Evolutionary conservation across 345 rosid species (phyloP).

Genomic region (Aegle marmelos): DNA sequence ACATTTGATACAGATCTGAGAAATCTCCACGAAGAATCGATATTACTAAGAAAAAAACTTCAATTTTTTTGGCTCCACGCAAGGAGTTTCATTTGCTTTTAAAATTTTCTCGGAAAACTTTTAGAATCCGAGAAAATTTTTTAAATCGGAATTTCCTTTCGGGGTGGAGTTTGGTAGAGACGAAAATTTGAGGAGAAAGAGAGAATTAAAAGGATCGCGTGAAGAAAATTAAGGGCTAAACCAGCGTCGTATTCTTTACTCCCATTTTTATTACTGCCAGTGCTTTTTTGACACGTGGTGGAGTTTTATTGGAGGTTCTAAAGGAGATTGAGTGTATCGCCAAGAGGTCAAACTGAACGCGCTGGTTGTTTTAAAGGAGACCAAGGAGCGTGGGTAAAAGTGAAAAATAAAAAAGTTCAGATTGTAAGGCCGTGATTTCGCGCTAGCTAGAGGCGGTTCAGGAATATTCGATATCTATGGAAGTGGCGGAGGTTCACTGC

Average conservation of each 20-base stretch:
- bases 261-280: constrained; percentile 27
- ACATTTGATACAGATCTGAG: constrained; percentile 37
- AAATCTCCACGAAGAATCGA: background rate
- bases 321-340: constrained; percentile 2
- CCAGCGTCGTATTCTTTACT: constrained; percentile 24
- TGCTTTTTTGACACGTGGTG: constrained; percentile 16
- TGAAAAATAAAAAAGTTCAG: too few relatives aligned
- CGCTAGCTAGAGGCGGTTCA: too few relatives aligned
- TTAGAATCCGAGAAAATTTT: background rate
- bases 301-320: background rate
- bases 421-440: too few relatives aligned
- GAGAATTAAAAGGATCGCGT: background rate
- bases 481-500: too few relatives aligned
- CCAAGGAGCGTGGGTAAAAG: too few relatives aligned
- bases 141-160: background rate
- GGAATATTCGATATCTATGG: too few relatives aligned
- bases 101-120: background rate
- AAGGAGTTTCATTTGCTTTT: background rate
- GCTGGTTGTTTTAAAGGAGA: too few relatives aligned
- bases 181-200: background rate
- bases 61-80: background rate
- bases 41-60: background rate
- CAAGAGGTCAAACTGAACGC: background rate
- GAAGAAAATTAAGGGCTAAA: constrained; percentile 21
- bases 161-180: background rate